phyloP scores from a whole-genome alignment of 2,329 filamentous ascomycete species.

The Neofusicoccum sp. region DNA sequence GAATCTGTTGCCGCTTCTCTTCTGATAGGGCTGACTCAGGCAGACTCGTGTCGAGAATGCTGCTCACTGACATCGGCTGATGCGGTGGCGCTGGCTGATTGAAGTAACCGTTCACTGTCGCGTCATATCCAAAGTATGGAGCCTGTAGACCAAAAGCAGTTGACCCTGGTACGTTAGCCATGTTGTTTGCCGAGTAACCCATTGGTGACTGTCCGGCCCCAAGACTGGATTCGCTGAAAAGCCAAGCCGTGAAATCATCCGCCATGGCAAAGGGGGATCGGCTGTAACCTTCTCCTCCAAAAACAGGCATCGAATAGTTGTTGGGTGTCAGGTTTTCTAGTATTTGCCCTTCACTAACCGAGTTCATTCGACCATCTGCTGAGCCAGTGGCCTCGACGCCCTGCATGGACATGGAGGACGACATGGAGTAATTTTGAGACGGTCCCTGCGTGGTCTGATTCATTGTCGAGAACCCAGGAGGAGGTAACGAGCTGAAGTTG shows the following conservation, averaged over 20 bases:
- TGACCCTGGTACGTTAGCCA: conserved; percentile 40
- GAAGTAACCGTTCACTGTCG: conserved; percentile 48
- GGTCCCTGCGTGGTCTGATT: conserved; percentile 28
- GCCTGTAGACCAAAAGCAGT: conserved; percentile 46
- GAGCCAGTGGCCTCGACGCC: conserved; percentile 38
- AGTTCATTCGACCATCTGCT: conserved; percentile 34
- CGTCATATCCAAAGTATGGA: conserved; percentile 52
- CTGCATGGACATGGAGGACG: conserved; percentile 28
- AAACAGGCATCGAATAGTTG: conserved; percentile 73
- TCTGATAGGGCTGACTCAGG: conserved; percentile 81
- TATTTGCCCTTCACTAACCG: conserved; percentile 37
- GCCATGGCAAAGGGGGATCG: conserved; percentile 86
- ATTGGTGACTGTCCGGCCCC: conserved; percentile 39
- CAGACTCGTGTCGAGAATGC: conserved; percentile 74
- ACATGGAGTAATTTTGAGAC: conserved; percentile 1
- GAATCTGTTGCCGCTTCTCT: conserved; percentile 78
- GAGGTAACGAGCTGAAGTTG: conserved; percentile 60
- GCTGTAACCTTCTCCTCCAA: conserved; percentile 78
- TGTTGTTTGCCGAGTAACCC: conserved; percentile 32
- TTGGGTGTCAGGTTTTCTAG: conserved; percentile 47
- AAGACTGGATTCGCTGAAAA: conserved; percentile 69
- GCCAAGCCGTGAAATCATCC: conserved; percentile 81
- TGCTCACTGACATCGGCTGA: conserved; percentile 88
- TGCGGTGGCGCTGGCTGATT: conserved; percentile 56
- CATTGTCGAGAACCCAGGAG: conserved; percentile 52